Evolutionary conservation across 2,329 filamentous ascomycete genomes (phyloP).

Genomic region (Colletotrichum camelliae): DNA sequence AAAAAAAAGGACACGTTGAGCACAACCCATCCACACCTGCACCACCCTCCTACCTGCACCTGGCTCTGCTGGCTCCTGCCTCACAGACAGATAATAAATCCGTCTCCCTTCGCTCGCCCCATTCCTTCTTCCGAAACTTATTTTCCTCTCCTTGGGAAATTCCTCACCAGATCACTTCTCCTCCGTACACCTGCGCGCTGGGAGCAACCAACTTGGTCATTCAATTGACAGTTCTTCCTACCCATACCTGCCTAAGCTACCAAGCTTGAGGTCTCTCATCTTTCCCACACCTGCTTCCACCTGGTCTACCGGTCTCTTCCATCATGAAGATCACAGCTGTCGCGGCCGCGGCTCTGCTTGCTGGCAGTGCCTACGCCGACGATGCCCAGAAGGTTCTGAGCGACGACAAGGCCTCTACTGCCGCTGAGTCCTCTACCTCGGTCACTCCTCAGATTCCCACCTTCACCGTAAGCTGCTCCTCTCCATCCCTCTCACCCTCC

Average conservation of each 20-base stretch:
- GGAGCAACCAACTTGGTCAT: conserved; percentile 15
- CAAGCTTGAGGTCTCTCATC: background rate
- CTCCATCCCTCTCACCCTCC: background rate
- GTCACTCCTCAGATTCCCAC: conserved; percentile 72
- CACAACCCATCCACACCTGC: background rate
- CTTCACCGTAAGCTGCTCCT: conserved; percentile 76
- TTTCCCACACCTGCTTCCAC: background rate
- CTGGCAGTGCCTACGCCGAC: conserved; percentile 72
- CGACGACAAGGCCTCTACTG: conserved; percentile 49
- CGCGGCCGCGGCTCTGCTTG: conserved; percentile 76
- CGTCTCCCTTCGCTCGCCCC: conserved; percentile 16
- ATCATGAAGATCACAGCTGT: conserved; percentile 87
- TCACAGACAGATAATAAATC: conserved; percentile 23
- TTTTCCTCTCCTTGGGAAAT: conserved; percentile 19
- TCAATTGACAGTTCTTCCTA: conserved; percentile 14
- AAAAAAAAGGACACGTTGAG: conserved; percentile 28
- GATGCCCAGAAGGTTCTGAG: conserved; percentile 64
- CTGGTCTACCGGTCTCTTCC: conserved; percentile 26
- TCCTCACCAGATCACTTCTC: conserved; percentile 1
- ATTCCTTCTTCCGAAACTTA: conserved; percentile 20
- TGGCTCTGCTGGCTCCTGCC: background rate
- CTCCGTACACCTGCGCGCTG: conserved; percentile 7
- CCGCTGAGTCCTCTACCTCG: conserved; percentile 57
- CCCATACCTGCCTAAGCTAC: conserved; percentile 6
- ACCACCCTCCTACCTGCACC: background rate